A percentile compares a stretch with the other conserved stretches of the same genome.
Evolutionary conservation across 75 land plant genomes (phyloP).

Genomic region (Cupressus sempervirens): DNA sequence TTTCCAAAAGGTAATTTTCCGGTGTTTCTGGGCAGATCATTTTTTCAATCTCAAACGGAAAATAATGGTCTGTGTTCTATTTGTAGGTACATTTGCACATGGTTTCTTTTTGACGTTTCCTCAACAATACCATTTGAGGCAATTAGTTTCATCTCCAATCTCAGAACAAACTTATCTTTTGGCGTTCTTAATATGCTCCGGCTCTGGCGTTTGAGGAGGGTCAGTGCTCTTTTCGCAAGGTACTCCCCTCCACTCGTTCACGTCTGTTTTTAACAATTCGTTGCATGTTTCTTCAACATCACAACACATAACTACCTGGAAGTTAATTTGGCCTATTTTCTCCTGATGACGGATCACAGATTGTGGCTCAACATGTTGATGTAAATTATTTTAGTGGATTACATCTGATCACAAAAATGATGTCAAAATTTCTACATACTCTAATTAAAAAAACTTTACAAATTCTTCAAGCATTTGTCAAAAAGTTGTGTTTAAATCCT

Average conservation of each 20-base stretch:
- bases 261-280: not conserved
- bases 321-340: not conserved
- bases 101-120: constrained; percentile 43
- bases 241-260: constrained; percentile 4
- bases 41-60: not conserved
- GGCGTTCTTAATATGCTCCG: constrained; percentile 60
- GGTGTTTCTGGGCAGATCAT: not conserved
- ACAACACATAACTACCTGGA: not conserved
- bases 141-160: constrained; percentile 26
- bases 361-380: too few species aligned
- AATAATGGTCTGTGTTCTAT: not conserved
- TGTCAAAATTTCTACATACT: too few species aligned
- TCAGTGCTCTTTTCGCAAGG: constrained; percentile 76
- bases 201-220: constrained; percentile 75
- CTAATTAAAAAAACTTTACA: too few species aligned
- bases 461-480: not conserved
- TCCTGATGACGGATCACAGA: not conserved
- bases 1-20: constrained; percentile 29
- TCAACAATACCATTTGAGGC: constrained; percentile 40
- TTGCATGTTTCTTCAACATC: not conserved
- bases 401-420: too few species aligned
- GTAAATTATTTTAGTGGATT: too few species aligned
- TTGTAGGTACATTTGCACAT: constrained; percentile 31
- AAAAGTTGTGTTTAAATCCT: constrained; percentile 3
- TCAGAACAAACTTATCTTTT: constrained; percentile 35